Percentiles rank a stretch among this genome's conserved stretches.
phyloP scores from a whole-genome alignment of 495 filamentous ascomycete genomes.

The Penicillium steckii region DNA sequence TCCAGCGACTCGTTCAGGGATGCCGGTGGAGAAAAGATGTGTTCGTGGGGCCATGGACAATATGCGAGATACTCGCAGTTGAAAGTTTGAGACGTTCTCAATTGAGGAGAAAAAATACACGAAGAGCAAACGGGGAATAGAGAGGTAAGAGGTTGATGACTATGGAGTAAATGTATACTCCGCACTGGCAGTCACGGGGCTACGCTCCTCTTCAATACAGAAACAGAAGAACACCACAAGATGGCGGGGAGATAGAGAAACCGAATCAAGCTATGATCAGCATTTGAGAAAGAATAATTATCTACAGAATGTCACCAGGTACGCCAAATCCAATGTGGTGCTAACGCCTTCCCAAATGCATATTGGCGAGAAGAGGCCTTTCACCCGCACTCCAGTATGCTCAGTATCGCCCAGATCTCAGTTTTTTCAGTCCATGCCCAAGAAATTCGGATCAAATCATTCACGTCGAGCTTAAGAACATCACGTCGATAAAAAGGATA shows the following conservation, averaged over 20 bases:
- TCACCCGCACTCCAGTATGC: background rate
- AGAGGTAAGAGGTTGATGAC: too few relatives aligned
- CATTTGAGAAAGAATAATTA: background rate
- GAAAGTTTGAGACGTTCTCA: too few relatives aligned
- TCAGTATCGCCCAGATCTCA: background rate
- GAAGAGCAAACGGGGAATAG: too few relatives aligned
- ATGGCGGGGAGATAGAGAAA: background rate
- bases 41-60: background rate
- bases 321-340: slow-evolving; percentile 12
- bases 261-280: background rate
- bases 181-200: too few relatives aligned
- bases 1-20: background rate
- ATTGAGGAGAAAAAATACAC: too few relatives aligned
- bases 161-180: too few relatives aligned
- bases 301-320: slow-evolving; percentile 6
- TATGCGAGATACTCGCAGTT: too few relatives aligned
- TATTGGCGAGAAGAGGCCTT: slow-evolving; percentile 1
- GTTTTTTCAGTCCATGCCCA: too few relatives aligned
- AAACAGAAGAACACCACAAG: background rate
- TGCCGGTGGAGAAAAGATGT: background rate
- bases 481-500: background rate
- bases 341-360: slow-evolving; percentile 12
- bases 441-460: too few relatives aligned
- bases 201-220: too few relatives aligned
- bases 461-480: background rate